These are phyloP conservation scores for Aspergillus avenaceus DNA, from an alignment of 495 filamentous ascomycete species.

Conservation along the genomic window DNA sequence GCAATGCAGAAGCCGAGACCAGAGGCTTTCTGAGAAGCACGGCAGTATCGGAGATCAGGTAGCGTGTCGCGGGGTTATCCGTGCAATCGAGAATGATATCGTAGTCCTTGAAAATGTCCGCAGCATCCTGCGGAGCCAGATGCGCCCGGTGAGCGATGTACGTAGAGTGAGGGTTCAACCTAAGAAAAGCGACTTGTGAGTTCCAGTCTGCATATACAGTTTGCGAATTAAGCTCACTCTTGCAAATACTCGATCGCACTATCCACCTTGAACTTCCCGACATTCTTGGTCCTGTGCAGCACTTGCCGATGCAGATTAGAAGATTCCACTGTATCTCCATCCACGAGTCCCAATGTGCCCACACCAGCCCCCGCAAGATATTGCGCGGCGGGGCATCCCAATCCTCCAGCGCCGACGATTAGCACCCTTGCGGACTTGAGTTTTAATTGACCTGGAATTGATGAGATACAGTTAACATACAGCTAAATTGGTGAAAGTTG, in stretches of 20 bases:
- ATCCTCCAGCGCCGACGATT: constrained; percentile 85
- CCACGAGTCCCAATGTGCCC: constrained; percentile 77
- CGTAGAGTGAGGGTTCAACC: constrained; percentile 63
- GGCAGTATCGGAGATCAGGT: constrained; percentile 87
- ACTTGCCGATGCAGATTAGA: constrained; percentile 96
- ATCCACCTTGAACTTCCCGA: constrained; percentile 79
- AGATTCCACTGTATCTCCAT: constrained; percentile 80
- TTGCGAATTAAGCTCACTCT: constrained; percentile 42
- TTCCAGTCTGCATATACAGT: constrained; percentile 1
- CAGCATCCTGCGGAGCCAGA: constrained; percentile 60
- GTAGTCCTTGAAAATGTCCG: constrained; percentile 60
- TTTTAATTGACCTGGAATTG: constrained; percentile 64
- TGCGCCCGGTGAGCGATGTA: constrained; percentile 59
- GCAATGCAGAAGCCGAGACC: constrained; percentile 81
- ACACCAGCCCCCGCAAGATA: constrained; percentile 88
- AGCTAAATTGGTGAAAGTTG: not conserved
- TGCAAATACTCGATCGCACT: constrained; percentile 66
- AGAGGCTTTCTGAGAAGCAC: constrained; percentile 75
- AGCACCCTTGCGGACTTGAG: constrained; percentile 69
- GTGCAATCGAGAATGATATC: constrained; percentile 92
- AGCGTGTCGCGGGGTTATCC: constrained; percentile 85
- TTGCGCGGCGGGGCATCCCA: constrained; percentile 86
- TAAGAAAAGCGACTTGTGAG: constrained; percentile 14
- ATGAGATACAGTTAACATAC: too few species aligned
- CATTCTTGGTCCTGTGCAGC: constrained; percentile 62